Percentiles rank a stretch among this genome's conserved stretches.
phyloP scores from a whole-genome alignment of 1,284 basidiomycete genomes.

The Tylopilus microsporus region DNA sequence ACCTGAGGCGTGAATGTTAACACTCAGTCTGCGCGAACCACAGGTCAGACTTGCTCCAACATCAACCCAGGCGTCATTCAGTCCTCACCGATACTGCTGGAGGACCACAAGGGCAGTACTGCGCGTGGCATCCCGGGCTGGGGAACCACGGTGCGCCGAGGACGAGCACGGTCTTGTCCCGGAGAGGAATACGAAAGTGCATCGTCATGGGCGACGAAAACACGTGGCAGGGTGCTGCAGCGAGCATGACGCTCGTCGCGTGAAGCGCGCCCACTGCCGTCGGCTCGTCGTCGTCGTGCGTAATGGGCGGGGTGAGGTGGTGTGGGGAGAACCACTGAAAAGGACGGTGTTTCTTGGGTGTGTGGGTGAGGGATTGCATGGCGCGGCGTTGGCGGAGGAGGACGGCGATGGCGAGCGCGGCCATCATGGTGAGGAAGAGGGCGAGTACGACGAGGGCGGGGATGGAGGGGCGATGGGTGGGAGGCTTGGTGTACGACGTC shows the following conservation, averaged over 20 bases:
- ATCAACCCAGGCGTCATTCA: too few relatives aligned
- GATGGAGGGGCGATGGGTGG: constrained; percentile 14
- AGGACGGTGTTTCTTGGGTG: background rate
- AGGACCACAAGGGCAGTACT: background rate
- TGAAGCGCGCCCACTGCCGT: constrained; percentile 25
- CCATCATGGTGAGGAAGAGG: constrained; percentile 19
- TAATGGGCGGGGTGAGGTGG: background rate
- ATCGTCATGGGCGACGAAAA: constrained; percentile 21
- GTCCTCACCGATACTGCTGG: constrained; percentile 3
- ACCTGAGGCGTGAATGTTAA: too few relatives aligned
- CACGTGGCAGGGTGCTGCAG: constrained; percentile 23
- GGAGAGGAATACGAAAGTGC: constrained; percentile 16
- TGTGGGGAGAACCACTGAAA: background rate
- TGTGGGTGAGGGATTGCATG: constrained; percentile 1
- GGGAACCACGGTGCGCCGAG: constrained; percentile 16
- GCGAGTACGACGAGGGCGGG: constrained; percentile 22
- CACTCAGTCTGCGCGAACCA: too few relatives aligned
- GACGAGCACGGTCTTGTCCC: constrained; percentile 22
- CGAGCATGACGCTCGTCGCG: constrained; percentile 20
- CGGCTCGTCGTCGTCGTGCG: background rate
- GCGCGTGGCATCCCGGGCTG: background rate
- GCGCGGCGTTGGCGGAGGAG: constrained; percentile 19
- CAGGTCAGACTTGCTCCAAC: too few relatives aligned
- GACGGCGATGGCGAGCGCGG: constrained; percentile 16
- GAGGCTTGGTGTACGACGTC: background rate